Percentiles rank a stretch among this genome's conserved stretches.
Conservation (phyloP, 2,329 filamentous ascomycete genomes). For the Nemania sp. region DNA sequence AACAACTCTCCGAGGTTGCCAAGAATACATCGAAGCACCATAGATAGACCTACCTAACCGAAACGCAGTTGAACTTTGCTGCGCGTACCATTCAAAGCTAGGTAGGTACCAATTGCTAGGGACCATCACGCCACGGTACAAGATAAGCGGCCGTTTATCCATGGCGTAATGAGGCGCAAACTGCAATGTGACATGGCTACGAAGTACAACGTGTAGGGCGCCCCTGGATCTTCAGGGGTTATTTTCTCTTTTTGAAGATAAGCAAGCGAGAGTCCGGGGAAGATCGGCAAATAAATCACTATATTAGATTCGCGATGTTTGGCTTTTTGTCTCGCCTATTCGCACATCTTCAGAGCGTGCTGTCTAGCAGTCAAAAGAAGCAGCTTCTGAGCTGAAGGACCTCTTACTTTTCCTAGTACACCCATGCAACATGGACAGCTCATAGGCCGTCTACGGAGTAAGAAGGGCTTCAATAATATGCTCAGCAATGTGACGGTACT, state of each 20-base stretch:
- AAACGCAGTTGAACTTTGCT: constrained; percentile 4
- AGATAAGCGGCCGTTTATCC: background rate
- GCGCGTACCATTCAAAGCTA: background rate
- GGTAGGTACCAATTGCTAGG: background rate
- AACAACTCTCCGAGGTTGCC: constrained; percentile 3
- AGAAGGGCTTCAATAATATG: constrained; percentile 16
- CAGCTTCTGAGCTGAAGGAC: background rate
- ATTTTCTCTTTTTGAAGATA: constrained; percentile 12
- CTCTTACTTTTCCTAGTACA: background rate
- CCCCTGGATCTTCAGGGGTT: constrained; percentile 21
- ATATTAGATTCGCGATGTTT: background rate
- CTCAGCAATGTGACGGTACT: constrained; percentile 18
- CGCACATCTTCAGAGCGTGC: background rate
- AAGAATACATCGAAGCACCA: background rate
- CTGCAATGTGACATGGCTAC: background rate
- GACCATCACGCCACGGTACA: background rate
- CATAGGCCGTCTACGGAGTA: no score
- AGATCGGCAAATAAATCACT: constrained; percentile 11
- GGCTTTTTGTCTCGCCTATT: background rate
- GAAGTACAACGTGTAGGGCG: background rate
- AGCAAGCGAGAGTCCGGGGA: constrained; percentile 20
- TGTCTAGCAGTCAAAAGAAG: background rate
- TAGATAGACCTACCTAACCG: no score
- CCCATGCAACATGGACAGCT: background rate
- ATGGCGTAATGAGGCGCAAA: constrained; percentile 11